Evolutionary conservation across 331 rosid species (phyloP), one percentile per base, ranked within the genome.

Genomic region (Stylosanthes scabra): DNA sequence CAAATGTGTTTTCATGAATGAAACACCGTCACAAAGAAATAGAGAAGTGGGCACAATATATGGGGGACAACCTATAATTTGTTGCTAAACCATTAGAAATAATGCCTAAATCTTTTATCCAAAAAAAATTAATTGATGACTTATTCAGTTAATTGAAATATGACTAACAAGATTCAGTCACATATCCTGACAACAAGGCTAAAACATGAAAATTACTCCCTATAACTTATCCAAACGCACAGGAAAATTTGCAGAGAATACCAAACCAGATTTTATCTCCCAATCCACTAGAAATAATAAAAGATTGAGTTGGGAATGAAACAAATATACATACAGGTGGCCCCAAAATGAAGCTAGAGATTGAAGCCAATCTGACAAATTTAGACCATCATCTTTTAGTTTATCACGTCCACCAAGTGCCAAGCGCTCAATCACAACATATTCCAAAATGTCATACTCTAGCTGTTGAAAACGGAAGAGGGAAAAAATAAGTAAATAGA

Each of bases 301-400:
- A 68, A 52, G 20, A 34, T 37, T 16, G 47, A 68, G 41, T 12
- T 40, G 42, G 37, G 39, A 75, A 80, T 59, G 54, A 78, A 78
- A 72, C 54, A 75, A 59, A 60, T 54, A 83, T 39, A 86, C 99
- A 63, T 95, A 95, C 99, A 95, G 77, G 88, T 92, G 98, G 77
- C 99, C 99, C 99, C 99, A 95, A 83, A 95, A 95, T 39, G 97
- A 95, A 71, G 99, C 99, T 82, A 95, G 80, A 5, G 99, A 95
- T 80, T 95, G 99, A 83, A 95, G 99, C 99, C 99, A 95, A 71
- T 95, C 99, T 7, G 98, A 95, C 83, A 95, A 78, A 82, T 95
- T 95, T 59, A 95, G 99, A 81, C 99, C 99, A 75, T 95, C 97
- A 9, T 95, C 99, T 83, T 95, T 95, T 65, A 95, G 78, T 85